Evolutionary conservation across 2,329 filamentous ascomycete species (phyloP).

Genomic region (Ciborinia camelliae): DNA sequence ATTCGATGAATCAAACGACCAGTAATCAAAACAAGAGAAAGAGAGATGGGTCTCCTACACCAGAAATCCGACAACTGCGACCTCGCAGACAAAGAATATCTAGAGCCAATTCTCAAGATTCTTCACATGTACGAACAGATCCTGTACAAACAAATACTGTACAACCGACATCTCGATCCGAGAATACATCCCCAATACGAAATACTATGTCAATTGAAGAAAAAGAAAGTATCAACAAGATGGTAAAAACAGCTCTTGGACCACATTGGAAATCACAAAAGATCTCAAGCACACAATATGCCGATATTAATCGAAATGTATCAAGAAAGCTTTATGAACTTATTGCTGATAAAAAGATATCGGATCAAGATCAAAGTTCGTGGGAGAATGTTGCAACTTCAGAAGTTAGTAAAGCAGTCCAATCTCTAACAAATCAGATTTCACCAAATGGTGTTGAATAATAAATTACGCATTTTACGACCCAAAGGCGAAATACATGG

Average conservation of each 20-base stretch:
- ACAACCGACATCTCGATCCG: conserved; percentile 30
- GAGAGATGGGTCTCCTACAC: conserved; percentile 27
- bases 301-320: conserved; percentile 83
- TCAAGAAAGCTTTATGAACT: conserved; percentile 84
- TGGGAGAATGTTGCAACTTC: conserved; percentile 75
- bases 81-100: conserved; percentile 33
- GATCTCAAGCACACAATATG: conserved; percentile 86
- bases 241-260: conserved; percentile 79
- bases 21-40: conserved; percentile 30
- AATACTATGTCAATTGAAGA: conserved; percentile 69
- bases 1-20: conserved; percentile 15
- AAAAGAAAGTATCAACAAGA: conserved; percentile 83
- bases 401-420: conserved; percentile 75
- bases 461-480: conserved; percentile 12
- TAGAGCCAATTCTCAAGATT: conserved; percentile 45
- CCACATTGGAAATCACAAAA: conserved; percentile 73
- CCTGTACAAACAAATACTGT: conserved; percentile 45
- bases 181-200: conserved; percentile 66
- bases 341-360: conserved; percentile 40
- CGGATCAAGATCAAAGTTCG: conserved; percentile 63
- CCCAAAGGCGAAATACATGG: not conserved
- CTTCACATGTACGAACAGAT: conserved; percentile 61
- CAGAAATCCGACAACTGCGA: conserved; percentile 35
- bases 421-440: conserved; percentile 45
- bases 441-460: not conserved